Conservation (phyloP, 2,329 filamentous ascomycete species). For the Hypomyces rosellus region DNA sequence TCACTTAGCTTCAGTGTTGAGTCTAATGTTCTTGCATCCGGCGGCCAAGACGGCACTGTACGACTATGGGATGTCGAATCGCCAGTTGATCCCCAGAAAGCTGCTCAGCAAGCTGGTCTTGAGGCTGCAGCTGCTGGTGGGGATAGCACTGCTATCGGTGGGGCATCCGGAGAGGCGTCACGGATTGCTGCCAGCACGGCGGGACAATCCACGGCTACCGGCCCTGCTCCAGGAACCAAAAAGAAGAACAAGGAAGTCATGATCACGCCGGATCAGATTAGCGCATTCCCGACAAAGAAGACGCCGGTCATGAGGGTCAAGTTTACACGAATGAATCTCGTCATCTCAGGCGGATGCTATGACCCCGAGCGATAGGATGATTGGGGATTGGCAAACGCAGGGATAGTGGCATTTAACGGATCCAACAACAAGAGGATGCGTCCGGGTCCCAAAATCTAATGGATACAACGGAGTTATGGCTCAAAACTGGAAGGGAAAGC, state of each 20-base stretch:
- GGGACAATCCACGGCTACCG: constrained; percentile 21
- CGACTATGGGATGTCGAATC: constrained; percentile 87
- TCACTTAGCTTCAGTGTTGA: constrained; percentile 91
- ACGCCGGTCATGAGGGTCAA: constrained; percentile 87
- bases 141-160: constrained; percentile 32
- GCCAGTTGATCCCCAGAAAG: constrained; percentile 57
- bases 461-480: too few species aligned
- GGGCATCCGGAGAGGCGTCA: constrained; percentile 23
- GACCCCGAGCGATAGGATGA: constrained; percentile 43
- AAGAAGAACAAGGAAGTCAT: constrained; percentile 88
- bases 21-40: constrained; percentile 82
- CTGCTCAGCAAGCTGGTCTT: constrained; percentile 38
- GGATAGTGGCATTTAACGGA: too few species aligned
- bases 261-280: constrained; percentile 89
- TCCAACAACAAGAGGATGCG: too few species aligned
- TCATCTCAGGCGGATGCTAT: constrained; percentile 74
- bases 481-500: too few species aligned
- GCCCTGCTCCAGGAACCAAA: constrained; percentile 38
- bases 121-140: constrained; percentile 37
- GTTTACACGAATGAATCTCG: constrained; percentile 92
- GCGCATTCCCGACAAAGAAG: constrained; percentile 92
- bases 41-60: constrained; percentile 86
- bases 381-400: neutral
- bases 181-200: constrained; percentile 20
- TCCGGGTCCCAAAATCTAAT: too few species aligned